Conservation (phyloP, 495 filamentous ascomycete genomes). For the Aspergillus bridgeri region DNA sequence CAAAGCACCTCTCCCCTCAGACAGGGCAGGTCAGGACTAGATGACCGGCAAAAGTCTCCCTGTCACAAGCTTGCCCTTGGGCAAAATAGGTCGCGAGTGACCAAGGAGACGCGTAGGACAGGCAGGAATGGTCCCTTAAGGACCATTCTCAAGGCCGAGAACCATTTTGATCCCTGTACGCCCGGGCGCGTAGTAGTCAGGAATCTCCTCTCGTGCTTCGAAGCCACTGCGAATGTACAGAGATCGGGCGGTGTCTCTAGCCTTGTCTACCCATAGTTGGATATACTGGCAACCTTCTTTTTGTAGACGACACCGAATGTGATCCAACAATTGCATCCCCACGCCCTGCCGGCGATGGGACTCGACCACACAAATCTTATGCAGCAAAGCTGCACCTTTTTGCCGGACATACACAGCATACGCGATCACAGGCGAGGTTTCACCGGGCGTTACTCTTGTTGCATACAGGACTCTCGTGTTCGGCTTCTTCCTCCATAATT, state of each 20-base stretch:
- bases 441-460: constrained; percentile 21
- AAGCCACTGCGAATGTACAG: constrained; percentile 53
- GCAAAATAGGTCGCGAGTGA: not conserved
- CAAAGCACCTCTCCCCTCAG: constrained; percentile 17
- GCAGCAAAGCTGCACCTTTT: constrained; percentile 49
- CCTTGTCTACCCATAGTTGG: constrained; percentile 60
- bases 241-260: constrained; percentile 43
- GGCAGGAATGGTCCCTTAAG: constrained; percentile 21
- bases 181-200: constrained; percentile 56
- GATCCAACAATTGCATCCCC: constrained; percentile 47
- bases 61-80: not conserved
- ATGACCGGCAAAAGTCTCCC: constrained; percentile 3
- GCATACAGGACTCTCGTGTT: constrained; percentile 53
- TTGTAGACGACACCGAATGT: constrained; percentile 44
- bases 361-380: constrained; percentile 58
- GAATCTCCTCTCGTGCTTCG: constrained; percentile 46
- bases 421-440: constrained; percentile 32
- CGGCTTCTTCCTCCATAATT: constrained; percentile 51
- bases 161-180: constrained; percentile 55
- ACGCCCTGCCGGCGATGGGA: constrained; percentile 51
- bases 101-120: constrained; percentile 13
- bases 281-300: constrained; percentile 53
- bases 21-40: constrained; percentile 9
- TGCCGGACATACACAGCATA: constrained; percentile 55
- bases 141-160: constrained; percentile 39